Evolutionary conservation across 1,139 yeast genomes (phyloP).

Genomic region (Lodderomyces margitis): DNA sequence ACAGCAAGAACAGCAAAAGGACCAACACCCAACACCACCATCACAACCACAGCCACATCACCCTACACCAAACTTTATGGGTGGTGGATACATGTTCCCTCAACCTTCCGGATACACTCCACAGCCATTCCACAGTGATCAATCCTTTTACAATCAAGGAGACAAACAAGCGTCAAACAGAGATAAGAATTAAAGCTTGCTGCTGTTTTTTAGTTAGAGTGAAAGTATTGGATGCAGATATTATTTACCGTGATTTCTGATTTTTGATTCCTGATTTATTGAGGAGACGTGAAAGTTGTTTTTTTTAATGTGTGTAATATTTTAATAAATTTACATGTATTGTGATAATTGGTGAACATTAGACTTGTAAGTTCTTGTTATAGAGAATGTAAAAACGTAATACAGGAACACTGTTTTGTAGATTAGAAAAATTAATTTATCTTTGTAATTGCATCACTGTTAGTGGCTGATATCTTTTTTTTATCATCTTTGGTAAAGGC

Average conservation of each 20-base stretch:
- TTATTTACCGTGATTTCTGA: too few species aligned
- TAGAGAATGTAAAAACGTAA: too few species aligned
- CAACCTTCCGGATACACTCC: constrained; percentile 7
- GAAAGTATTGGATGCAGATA: too few species aligned
- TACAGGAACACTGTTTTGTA: too few species aligned
- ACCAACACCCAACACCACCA: constrained; percentile 9
- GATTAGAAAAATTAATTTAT: too few species aligned
- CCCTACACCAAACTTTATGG: constrained; percentile 5
- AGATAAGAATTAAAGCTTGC: background rate
- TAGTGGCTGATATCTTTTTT: background rate
- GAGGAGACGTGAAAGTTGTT: too few species aligned
- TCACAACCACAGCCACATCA: constrained; percentile 11
- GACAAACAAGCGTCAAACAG: background rate
- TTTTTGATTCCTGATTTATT: too few species aligned
- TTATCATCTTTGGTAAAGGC: background rate
- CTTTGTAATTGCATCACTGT: background rate
- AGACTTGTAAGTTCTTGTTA: too few species aligned
- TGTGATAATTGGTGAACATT: too few species aligned
- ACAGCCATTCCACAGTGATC: constrained; percentile 3
- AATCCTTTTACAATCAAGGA: constrained; percentile 1
- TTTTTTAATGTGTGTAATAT: background rate
- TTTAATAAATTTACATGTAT: background rate
- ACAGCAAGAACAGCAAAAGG: constrained; percentile 1
- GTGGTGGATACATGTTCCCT: constrained; percentile 11
- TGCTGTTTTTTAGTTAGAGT: background rate